phyloP scores from a whole-genome alignment of 2,329 filamentous ascomycete species.

The Colletotrichum eremochloae region DNA sequence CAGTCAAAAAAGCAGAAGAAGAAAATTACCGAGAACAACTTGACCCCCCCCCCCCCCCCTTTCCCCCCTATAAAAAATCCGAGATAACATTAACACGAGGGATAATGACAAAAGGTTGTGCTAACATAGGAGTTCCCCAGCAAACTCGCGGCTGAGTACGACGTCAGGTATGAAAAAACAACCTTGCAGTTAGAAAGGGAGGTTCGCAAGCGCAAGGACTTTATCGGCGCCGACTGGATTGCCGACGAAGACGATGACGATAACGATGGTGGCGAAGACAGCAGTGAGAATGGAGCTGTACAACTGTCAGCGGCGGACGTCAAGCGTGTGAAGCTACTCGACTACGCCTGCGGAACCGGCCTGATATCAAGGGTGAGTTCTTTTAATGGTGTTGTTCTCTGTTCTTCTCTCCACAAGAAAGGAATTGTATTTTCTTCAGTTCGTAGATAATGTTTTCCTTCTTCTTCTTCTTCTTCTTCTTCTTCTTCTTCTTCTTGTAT shows the following conservation, averaged over 20 bases:
- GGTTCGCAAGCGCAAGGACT: conserved; percentile 66
- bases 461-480: not conserved
- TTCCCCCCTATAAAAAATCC: not conserved
- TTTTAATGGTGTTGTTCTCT: not conserved
- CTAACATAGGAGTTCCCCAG: conserved; percentile 50
- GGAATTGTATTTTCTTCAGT: too few species aligned
- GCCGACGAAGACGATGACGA: conserved; percentile 53
- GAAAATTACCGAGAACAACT: not conserved
- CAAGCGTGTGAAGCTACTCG: conserved; percentile 67
- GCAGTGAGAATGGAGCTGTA: conserved; percentile 37
- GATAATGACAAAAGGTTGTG: not conserved
- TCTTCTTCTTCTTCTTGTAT: not conserved
- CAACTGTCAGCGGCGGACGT: not conserved
- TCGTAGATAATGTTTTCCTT: too few species aligned
- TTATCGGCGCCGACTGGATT: conserved; percentile 72
- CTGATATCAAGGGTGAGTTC: conserved; percentile 71
- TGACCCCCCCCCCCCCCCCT: too few species aligned
- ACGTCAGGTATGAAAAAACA: conserved; percentile 67
- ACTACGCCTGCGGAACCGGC: conserved; percentile 84
- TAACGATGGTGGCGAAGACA: conserved; percentile 43
- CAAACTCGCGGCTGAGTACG: conserved; percentile 67
- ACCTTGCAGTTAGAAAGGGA: conserved; percentile 67
- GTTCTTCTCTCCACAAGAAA: not conserved
- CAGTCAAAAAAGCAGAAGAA: too few species aligned
- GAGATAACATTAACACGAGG: too few species aligned